phyloP scores from a whole-genome alignment of 78 protist genomes.

The Creolimax fragrantissima region DNA sequence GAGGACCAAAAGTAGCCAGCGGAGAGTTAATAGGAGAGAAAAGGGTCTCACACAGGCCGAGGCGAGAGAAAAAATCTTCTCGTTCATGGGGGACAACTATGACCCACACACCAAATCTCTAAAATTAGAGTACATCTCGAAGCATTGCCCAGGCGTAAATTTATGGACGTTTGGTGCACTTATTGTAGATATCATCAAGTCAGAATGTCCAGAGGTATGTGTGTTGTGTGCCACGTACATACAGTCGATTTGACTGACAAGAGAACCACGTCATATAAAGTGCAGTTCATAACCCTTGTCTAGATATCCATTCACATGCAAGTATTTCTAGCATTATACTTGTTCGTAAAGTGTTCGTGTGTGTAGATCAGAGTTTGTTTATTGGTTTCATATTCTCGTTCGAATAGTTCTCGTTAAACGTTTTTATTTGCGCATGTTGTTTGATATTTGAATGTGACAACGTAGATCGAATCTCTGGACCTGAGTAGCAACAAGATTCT shows the following conservation, averaged over 20 bases:
- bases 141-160: background rate
- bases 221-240: background rate
- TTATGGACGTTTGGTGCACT: background rate
- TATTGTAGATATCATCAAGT: background rate
- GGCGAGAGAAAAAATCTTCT: background rate
- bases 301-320: no score
- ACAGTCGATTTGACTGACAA: no score
- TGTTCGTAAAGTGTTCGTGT: no score
- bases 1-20: no score
- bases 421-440: no score
- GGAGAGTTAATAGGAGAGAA: background rate
- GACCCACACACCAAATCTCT: background rate
- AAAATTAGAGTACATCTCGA: background rate
- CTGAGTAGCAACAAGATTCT: background rate
- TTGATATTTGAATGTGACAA: no score
- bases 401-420: no score
- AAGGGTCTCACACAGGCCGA: background rate
- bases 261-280: no score
- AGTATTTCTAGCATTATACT: no score
- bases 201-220: background rate
- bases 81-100: background rate
- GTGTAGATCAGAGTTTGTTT: no score
- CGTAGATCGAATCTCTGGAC: background rate
- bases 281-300: no score
- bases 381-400: no score